phyloP scores from a whole-genome alignment of 306 rosid genomes.

The Oxytropis ochrocephala region DNA sequence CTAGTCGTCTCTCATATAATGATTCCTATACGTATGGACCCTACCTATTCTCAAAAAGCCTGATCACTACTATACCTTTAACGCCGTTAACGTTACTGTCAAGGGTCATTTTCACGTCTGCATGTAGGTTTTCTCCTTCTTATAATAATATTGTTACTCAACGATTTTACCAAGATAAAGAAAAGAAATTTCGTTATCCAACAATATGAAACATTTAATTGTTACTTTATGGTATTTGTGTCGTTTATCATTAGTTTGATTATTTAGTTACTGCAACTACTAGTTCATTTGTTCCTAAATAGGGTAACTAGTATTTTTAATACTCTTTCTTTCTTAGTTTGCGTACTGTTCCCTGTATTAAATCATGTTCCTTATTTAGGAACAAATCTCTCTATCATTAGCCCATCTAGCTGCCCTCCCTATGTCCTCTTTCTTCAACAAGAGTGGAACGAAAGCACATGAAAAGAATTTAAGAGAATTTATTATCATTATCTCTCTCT shows the following conservation, averaged over 20 bases:
- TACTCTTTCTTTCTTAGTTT: constrained; percentile 12
- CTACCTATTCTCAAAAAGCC: constrained; percentile 7
- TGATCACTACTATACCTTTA: not conserved
- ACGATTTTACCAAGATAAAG: constrained; percentile 2
- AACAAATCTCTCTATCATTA: constrained; percentile 26
- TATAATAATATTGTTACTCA: constrained; percentile 23
- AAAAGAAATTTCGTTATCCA: not conserved
- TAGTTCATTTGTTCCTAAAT: not conserved
- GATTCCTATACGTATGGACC: constrained; percentile 8
- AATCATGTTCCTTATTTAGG: constrained; percentile 31
- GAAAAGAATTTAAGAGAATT: not conserved
- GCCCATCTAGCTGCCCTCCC: not conserved
- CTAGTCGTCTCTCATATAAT: constrained; percentile 4
- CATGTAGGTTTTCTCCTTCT: not conserved
- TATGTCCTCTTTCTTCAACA: not conserved
- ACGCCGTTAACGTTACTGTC: constrained; percentile 29
- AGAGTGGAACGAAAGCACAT: not conserved
- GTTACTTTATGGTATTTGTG: not conserved
- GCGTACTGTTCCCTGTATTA: constrained; percentile 18
- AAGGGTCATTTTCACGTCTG: constrained; percentile 18
- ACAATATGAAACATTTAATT: not conserved
- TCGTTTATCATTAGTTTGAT: not conserved
- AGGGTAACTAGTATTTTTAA: not conserved
- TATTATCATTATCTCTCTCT: not conserved
- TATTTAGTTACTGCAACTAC: not conserved